Evolutionary conservation across 2,329 filamentous ascomycete genomes (phyloP), one percentile per base, ranked within the genome.

Genomic region (Lomentospora prolificans): DNA sequence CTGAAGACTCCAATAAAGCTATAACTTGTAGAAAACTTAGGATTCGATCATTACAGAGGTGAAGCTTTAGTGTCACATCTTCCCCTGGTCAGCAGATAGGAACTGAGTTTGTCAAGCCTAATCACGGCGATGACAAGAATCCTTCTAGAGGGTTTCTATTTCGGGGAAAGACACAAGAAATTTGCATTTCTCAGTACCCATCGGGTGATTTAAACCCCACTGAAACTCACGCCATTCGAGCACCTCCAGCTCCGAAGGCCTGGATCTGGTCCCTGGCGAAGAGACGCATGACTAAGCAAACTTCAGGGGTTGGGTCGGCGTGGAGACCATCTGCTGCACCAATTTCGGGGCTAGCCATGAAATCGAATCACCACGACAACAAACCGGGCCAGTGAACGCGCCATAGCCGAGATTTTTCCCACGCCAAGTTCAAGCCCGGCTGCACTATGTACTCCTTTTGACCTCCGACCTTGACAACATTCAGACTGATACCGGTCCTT

Each of bases 331-430:
- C 27, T 53, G 12, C 17, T 33, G 17, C n/a, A n/a, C n/a, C n/a
- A n/a, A n/a, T n/a, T n/a, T n/a, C n/a, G 17, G 51, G 14, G 4
- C 50, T 33, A 33, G 6, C n/a, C 24, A 46, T 5, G 19, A 54
- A 50, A 55, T 55, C 53, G 53, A 55, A 48, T 55, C 53, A 55
- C 53, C 53, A 50, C 53, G 53, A 55, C 53, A 55, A 55, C 53
- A 55, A 55, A 55, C 53, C 53, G 53, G 53, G 25, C 36, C n/a
- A 50, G 24, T 22, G 33, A 33, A 33, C 53, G 41, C 41, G 53
- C 41, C 39, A 55, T 55, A 27, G 53, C 53, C 53, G 53, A 55
- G 53, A 44, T 48, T 55, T 55, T 55, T 50, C 53, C 53, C 25
- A 30, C 39, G 12, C 36, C 24, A 48, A 25, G 30, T n/a, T 39